Evolutionary conservation across 108 stramenopile genomes (phyloP), one percentile per base, ranked within the genome.

Genomic region (Cyclotella choctawhatcheeana): DNA sequence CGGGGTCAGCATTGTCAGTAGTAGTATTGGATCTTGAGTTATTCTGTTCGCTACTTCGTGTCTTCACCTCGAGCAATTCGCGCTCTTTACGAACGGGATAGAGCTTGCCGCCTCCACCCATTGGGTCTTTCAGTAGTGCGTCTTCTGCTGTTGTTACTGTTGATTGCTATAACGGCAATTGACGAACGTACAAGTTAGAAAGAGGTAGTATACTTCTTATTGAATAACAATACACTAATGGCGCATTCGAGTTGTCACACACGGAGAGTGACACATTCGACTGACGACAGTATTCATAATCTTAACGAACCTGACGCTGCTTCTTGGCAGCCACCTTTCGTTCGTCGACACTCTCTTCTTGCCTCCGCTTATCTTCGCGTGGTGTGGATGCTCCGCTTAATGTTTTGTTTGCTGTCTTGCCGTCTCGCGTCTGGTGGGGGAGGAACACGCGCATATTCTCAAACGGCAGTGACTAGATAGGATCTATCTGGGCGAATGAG

Each of bases 391-490:
- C 3, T 22, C 2, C 21, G 1, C 2, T 52, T 52, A 22, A 24
- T 52, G 51, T 22, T 22, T 52, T 52, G 51, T 22, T 52, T 50
- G 48, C 12, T 18, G 20, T 52, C 10, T 22, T 22, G 20, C 24
- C 51, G n/a, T n/a, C n/a, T n/a, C n/a, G n/a, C n/a, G n/a, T n/a
- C 51, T 22, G 20, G 51, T 52, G 51, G 51, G 51, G 51, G 51
- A 52, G 51, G 22, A 52, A 52, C 21, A 52, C 20, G 21, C 20
- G 51, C 51, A 52, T 52, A 52, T 22, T 50, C 6, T 50, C 24
- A n/a, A 22, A 52, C 2, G 8, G 12, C 37, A 12, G 37, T 6
- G 37, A 40, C 12, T 40, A 6, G 37, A 40, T 6, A 40, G 8
- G 37, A 6, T 40, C 12, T 6, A 10, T 40, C 37, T 10, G 8